Evolutionary conservation across 345 rosid species (phyloP).

Genomic region (Populus tremula): DNA sequence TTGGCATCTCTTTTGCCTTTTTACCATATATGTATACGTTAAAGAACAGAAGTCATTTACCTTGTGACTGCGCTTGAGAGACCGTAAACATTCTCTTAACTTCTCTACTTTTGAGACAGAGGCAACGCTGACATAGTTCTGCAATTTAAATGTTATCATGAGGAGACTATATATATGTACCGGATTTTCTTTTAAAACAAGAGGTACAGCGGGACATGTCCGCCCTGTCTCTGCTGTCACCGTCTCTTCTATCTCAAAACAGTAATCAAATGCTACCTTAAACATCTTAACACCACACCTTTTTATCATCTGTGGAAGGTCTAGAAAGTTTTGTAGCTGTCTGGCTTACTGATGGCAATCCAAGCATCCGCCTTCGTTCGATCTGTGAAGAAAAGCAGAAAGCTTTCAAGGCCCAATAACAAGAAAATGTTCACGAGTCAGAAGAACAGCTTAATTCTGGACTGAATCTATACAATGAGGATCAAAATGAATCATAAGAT

Average conservation of each 20-base stretch:
- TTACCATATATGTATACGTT: too few species aligned
- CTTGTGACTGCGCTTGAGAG: conserved; percentile 55
- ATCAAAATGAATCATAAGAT: background rate
- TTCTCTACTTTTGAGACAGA: conserved; percentile 39
- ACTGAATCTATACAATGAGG: background rate
- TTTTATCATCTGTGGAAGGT: conserved; percentile 17
- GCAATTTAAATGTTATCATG: conserved; percentile 25
- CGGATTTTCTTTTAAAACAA: background rate
- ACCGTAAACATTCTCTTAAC: conserved; percentile 68
- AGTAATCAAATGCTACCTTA: too few species aligned
- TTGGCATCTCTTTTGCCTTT: background rate
- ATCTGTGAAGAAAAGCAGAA: conserved; percentile 29
- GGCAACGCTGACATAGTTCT: conserved; percentile 25
- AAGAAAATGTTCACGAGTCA: too few species aligned
- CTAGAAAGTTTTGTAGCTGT: conserved; percentile 16
- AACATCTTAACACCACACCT: conserved; percentile 20
- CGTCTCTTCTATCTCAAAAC: too few species aligned
- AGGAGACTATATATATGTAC: background rate
- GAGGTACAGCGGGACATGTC: too few species aligned
- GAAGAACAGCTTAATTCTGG: background rate
- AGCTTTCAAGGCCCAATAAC: background rate
- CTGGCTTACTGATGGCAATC: conserved; percentile 33
- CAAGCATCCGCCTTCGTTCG: conserved; percentile 57
- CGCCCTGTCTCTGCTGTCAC: too few species aligned
- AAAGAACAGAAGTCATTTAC: conserved; percentile 21